Percentiles rank a stretch among this genome's conserved stretches.
phyloP scores from a whole-genome alignment of 345 rosid species.

The Angophora floribunda region DNA sequence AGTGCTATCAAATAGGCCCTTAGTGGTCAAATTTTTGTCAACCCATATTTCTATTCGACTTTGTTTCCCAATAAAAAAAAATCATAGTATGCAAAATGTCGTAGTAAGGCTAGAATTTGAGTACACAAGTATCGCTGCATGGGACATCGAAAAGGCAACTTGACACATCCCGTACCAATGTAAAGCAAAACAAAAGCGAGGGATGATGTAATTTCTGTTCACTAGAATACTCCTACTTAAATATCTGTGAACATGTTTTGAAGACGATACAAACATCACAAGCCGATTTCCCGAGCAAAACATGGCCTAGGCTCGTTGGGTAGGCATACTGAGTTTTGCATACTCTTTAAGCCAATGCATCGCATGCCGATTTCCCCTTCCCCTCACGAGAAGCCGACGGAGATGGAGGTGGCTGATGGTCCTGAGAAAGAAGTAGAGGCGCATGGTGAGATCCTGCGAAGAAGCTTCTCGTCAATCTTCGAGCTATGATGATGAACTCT shows the following conservation, averaged over 20 bases:
- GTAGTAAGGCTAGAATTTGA: background rate
- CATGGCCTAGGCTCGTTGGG: too few species aligned
- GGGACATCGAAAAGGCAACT: background rate
- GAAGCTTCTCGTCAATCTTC: background rate
- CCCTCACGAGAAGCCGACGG: slow-evolving; percentile 7
- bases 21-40: background rate
- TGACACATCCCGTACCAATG: background rate
- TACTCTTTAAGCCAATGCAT: background rate
- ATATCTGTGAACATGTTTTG: background rate
- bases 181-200: background rate
- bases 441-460: slow-evolving; percentile 9
- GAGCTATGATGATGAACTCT: background rate
- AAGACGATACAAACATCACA: background rate
- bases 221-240: background rate
- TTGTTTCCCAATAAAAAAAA: background rate
- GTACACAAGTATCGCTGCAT: background rate
- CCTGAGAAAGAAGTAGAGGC: slow-evolving; percentile 53
- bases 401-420: slow-evolving; percentile 23
- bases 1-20: too few species aligned
- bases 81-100: background rate
- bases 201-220: background rate
- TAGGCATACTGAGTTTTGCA: background rate
- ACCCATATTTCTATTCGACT: background rate
- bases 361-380: background rate
- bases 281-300: too few species aligned